Evolutionary conservation across 371 early-diverging fungal genomes (phyloP), one percentile per base, ranked within the genome.

Genomic region (Sporodiniella umbellata): DNA sequence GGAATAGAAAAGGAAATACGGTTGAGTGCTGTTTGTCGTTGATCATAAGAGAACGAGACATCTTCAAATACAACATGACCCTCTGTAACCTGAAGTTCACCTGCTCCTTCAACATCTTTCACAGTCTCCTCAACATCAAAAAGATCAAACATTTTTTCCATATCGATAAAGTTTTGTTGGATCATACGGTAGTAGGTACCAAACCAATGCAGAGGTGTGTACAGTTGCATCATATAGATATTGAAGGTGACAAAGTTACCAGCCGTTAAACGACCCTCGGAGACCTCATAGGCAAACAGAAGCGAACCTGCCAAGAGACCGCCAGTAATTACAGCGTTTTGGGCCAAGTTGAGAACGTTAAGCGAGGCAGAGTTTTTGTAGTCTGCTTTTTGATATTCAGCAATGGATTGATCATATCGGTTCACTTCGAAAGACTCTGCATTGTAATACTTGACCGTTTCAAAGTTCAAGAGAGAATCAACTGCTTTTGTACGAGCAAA

Each of bases 381-480:
- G 46, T 93, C 94, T 11, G 96, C 94, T 17, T 66, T 67, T 71
- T 95, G 93, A 55, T 84, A 96, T 33, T 81, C 75, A 2, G 66
- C 64, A 35, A 96, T 83, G 0, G 91, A 86, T 18, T 89, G 70
- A 12, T 79, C 66, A 60, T 92, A 98, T 21, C 88, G 75, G 15
- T 72, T 65, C 19, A 89, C 80, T 66, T 96, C 98, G 64, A 80
- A 94, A 3, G 69, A 60, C 63, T 92, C 87, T 5, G 85, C 85
- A 35, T 81, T 84, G 72, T 88, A 92, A 53, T 87, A 87, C 66
- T 98, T 95, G 52, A 96, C 96, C 1, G 98, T 95, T 59, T 96
- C 98, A 69, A 93, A 94, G 69, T 96, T 97, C 22, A 96, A 72
- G 28, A 98, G 68, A 6, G 95, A 93, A 62, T 98, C 98, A 3